These are phyloP conservation scores for Coemansia interrupta DNA, from an alignment of 192 early-diverging fungal species.

Conservation along the genomic window DNA sequence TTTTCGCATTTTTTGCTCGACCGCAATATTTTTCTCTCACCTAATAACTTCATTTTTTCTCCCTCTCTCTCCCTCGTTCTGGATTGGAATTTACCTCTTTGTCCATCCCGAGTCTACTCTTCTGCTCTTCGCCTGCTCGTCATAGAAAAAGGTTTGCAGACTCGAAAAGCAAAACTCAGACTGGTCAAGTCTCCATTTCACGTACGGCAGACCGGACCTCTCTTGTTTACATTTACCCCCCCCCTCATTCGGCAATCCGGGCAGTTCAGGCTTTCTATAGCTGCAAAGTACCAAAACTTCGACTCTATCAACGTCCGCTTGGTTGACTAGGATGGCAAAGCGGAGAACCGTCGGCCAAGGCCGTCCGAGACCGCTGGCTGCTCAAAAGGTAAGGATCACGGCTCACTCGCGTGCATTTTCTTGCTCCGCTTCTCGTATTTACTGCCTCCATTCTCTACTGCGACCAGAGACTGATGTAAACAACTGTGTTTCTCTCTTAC, in stretches of 20 bases:
- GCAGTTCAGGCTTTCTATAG: no score
- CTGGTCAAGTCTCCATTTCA: background rate
- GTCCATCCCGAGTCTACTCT: background rate
- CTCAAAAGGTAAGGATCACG: conserved; percentile 5
- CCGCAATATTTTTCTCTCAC: background rate
- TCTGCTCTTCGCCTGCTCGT: background rate
- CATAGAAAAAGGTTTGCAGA: no score
- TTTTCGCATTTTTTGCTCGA: background rate
- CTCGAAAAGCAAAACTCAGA: no score
- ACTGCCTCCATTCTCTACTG: background rate
- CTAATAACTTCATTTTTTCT: background rate
- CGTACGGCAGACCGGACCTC: no score
- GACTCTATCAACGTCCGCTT: background rate
- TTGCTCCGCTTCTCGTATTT: background rate
- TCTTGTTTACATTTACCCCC: background rate
- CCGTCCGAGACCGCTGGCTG: background rate
- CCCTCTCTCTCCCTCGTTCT: background rate
- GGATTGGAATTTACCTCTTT: background rate
- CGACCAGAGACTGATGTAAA: no score
- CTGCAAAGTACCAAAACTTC: background rate
- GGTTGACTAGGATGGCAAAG: conserved; percentile 1
- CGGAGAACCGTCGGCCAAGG: conserved; percentile 9
- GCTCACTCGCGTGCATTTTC: background rate
- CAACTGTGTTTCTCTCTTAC: no score
- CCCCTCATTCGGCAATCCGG: no score